Evolutionary conservation across 176 grass and related monocot genomes (phyloP).

Genomic region (Metroxylon sagu): DNA sequence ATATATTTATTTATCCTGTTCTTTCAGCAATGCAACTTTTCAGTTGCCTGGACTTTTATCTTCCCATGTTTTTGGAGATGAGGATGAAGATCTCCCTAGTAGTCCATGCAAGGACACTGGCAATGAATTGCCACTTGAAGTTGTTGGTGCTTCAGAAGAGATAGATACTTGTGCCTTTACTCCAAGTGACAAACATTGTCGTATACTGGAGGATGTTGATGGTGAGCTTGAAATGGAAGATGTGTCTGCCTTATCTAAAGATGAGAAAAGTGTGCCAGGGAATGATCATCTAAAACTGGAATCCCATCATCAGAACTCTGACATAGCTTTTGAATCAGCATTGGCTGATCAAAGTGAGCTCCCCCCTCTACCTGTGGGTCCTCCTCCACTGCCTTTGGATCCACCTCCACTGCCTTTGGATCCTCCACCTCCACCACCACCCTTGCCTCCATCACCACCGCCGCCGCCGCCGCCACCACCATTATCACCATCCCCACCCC

Average conservation of each 20-base stretch:
- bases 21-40: constrained; percentile 71
- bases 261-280: constrained; percentile 30
- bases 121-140: constrained; percentile 33
- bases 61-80: constrained; percentile 56
- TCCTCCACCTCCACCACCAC: constrained; percentile 25
- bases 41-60: constrained; percentile 65
- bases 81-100: constrained; percentile 37
- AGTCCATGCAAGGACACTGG: constrained; percentile 25
- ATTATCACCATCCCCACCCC: constrained; percentile 50
- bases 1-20: constrained; percentile 5
- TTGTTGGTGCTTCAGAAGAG: constrained; percentile 26
- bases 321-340: constrained; percentile 14
- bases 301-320: constrained; percentile 4
- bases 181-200: constrained; percentile 21
- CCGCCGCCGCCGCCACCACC: constrained; percentile 40
- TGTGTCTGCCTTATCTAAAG: constrained; percentile 31
- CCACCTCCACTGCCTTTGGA: constrained; percentile 32
- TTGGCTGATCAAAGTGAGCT: constrained; percentile 41
- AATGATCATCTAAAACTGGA: constrained; percentile 13
- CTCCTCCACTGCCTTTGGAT: constrained; percentile 60
- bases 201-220: constrained; percentile 26
- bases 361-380: constrained; percentile 43
- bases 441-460: constrained; percentile 54
- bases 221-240: constrained; percentile 48
- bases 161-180: constrained; percentile 29